phyloP scores from a whole-genome alignment of 768 basidiomycete species.

The Pleurotus eryngii region DNA sequence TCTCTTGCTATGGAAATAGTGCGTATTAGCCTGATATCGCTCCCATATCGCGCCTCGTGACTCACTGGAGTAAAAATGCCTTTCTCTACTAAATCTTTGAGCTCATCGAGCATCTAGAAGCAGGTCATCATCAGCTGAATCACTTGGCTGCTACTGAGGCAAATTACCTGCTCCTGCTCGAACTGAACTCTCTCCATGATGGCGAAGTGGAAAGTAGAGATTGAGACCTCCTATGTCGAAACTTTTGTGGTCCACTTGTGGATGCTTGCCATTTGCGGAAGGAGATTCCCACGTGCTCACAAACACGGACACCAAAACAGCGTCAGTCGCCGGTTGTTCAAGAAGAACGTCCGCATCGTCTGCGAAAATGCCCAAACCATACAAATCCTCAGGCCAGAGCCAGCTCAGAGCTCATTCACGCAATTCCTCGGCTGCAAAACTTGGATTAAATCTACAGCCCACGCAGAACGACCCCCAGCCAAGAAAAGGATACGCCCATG shows the following conservation, averaged over 20 bases:
- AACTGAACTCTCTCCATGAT: conserved; percentile 92
- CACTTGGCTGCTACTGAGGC: not conserved
- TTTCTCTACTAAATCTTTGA: conserved; percentile 87
- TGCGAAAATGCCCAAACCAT: conserved; percentile 49
- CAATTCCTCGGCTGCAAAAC: conserved; percentile 57
- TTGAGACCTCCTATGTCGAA: no score
- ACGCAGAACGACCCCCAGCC: conserved; percentile 58
- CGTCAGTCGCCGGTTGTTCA: conserved; percentile 6
- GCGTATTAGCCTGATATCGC: not conserved
- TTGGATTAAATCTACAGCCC: conserved; percentile 59
- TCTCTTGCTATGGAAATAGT: conserved; percentile 53
- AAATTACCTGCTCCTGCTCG: conserved; percentile 80
- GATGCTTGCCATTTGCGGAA: no score
- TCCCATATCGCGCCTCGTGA: conserved; percentile 1
- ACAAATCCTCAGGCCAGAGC: conserved; percentile 41
- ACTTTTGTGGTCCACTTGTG: no score
- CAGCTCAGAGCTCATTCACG: conserved; percentile 62
- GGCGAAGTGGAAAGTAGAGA: not conserved
- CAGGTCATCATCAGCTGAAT: conserved; percentile 4
- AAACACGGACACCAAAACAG: conserved; percentile 6
- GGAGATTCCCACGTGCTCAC: not conserved
- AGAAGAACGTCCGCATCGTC: conserved; percentile 9
- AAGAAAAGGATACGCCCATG: conserved; percentile 40
- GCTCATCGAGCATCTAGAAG: conserved; percentile 87
- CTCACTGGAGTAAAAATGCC: conserved; percentile 77